Evolutionary conservation across 139 green algal species (phyloP).

Genomic region (Volvox africanus): DNA sequence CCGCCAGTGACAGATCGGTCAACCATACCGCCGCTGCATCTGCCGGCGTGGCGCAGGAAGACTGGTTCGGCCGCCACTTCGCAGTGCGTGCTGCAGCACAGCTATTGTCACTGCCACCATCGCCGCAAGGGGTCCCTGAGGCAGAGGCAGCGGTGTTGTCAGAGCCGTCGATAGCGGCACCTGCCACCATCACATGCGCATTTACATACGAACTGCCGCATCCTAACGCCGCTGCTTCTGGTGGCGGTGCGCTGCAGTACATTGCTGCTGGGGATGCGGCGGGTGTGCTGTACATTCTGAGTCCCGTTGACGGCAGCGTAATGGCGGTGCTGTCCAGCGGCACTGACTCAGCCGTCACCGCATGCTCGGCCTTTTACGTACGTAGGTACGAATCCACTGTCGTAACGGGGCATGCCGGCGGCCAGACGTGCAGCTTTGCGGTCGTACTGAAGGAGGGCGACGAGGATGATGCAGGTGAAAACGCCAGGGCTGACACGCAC

Average conservation of each 20-base stretch:
- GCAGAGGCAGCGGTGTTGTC: not conserved
- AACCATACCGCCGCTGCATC: not conserved
- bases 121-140: not conserved
- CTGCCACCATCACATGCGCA: conserved; percentile 9
- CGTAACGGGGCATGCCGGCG: conserved; percentile 60
- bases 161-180: not conserved
- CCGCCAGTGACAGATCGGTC: not conserved
- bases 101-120: not conserved
- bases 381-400: conserved; percentile 45
- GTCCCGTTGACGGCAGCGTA: conserved; percentile 33
- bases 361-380: conserved; percentile 48
- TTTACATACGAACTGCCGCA: conserved; percentile 17
- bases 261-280: conserved; percentile 34
- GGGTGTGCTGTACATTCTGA: conserved; percentile 53
- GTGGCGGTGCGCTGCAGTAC: conserved; percentile 23
- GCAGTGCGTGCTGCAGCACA: not conserved
- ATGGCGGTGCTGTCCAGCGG: conserved; percentile 45
- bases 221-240: not conserved
- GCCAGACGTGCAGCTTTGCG: conserved; percentile 54
- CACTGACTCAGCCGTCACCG: conserved; percentile 42
- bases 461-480: not conserved
- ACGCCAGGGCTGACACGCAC: not conserved
- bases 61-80: conserved; percentile 21
- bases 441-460: not conserved
- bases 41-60: not conserved